phyloP scores from a whole-genome alignment of 257 asterid genomes.

The Przewalskia tangutica region DNA sequence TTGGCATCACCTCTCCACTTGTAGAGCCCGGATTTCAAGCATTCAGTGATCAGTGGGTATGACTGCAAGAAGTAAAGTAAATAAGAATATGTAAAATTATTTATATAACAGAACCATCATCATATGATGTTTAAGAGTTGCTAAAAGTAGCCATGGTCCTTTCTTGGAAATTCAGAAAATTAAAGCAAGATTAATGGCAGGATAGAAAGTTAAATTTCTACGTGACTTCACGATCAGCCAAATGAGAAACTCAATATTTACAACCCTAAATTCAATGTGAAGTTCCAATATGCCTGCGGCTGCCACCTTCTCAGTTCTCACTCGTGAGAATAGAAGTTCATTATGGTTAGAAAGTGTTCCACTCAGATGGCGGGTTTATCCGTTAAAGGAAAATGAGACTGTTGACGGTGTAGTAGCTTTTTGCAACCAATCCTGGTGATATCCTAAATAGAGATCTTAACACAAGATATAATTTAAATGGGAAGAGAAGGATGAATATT shows the following conservation, averaged over 20 bases:
- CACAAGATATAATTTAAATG: not conserved
- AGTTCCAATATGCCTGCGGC: not conserved
- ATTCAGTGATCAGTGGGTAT: constrained; percentile 69
- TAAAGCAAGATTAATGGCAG: not conserved
- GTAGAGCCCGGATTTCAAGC: constrained; percentile 75
- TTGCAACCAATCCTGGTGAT: not conserved
- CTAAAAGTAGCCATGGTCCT: not conserved
- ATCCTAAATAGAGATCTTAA: not conserved
- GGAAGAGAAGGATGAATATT: not conserved
- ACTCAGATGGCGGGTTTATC: not conserved
- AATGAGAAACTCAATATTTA: not conserved
- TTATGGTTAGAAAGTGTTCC: not conserved
- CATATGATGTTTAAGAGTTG: not conserved
- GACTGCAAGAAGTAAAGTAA: constrained; percentile 39
- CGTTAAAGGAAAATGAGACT: not conserved
- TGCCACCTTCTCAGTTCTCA: not conserved
- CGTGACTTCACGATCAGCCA: not conserved
- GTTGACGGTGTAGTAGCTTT: not conserved
- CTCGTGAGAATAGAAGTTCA: not conserved
- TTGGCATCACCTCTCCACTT: constrained; percentile 83
- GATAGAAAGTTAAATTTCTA: not conserved
- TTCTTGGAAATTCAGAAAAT: not conserved
- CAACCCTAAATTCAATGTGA: not conserved
- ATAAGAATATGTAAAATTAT: not conserved
- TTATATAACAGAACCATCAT: not conserved